Conservation (phyloP, 129 eudicot genomes). For the Glebionis coronaria region DNA sequence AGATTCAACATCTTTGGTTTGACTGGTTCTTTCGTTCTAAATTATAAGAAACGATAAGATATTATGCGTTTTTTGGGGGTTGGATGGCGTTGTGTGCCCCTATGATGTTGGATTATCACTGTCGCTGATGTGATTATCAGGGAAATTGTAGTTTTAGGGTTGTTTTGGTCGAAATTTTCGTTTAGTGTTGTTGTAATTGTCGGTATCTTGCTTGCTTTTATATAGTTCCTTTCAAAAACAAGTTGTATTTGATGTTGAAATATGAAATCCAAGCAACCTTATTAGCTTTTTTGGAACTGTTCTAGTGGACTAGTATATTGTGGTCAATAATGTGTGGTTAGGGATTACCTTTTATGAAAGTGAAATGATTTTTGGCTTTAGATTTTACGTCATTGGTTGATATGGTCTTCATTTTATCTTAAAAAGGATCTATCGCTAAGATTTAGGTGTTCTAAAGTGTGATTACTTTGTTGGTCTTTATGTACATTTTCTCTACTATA, state of each 20-base stretch:
- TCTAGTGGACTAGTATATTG: not conserved
- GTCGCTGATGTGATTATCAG: too few species aligned
- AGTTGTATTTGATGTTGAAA: not conserved
- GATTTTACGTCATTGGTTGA: too few species aligned
- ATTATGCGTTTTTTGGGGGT: not conserved
- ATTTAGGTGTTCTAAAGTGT: too few species aligned
- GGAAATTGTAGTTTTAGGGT: too few species aligned
- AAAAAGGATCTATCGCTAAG: too few species aligned
- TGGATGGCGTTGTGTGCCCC: too few species aligned
- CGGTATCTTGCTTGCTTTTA: not conserved
- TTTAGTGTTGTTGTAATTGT: not conserved
- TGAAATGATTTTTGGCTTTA: too few species aligned
- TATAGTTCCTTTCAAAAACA: not conserved
- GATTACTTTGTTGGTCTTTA: too few species aligned
- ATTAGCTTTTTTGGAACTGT: too few species aligned
- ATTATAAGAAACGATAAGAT: not conserved
- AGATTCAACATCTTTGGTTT: not conserved
- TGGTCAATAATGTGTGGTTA: not conserved
- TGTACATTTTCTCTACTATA: too few species aligned
- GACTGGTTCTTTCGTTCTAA: conserved; percentile 13
- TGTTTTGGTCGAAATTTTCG: not conserved
- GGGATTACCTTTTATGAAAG: not conserved
- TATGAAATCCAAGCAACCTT: conserved; percentile 4
- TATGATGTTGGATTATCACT: too few species aligned
- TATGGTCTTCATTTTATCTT: too few species aligned